Percentiles rank a stretch among this genome's conserved stretches.
Evolutionary conservation across 1,139 yeast species (phyloP).

Genomic region (Saccharomyces hybrid): DNA sequence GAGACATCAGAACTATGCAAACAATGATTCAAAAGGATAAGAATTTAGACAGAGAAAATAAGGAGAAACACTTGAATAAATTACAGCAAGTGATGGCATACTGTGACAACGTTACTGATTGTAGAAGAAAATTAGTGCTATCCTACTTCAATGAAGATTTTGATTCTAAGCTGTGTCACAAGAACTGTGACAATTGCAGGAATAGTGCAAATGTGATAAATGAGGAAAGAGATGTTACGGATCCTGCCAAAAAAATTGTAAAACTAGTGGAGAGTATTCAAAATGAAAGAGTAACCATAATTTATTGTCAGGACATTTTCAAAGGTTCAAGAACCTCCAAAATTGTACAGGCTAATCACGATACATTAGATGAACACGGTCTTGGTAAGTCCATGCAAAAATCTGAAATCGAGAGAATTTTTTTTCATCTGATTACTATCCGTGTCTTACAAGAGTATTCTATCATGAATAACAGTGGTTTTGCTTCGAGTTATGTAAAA

Average conservation of each 20-base stretch:
- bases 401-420: slow-evolving; percentile 70
- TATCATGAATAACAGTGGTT: slow-evolving; percentile 65
- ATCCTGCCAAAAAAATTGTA: slow-evolving; percentile 52
- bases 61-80: slow-evolving; percentile 71
- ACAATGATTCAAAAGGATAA: slow-evolving; percentile 71
- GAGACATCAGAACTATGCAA: slow-evolving; percentile 69
- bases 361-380: slow-evolving; percentile 56
- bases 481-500: slow-evolving; percentile 67
- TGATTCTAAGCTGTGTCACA: slow-evolving; percentile 55
- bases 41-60: slow-evolving; percentile 54
- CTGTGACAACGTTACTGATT: slow-evolving; percentile 85
- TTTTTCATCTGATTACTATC: slow-evolving; percentile 65
- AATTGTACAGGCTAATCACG: slow-evolving; percentile 57
- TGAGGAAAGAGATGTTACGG: slow-evolving; percentile 62
- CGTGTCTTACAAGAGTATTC: slow-evolving; percentile 68
- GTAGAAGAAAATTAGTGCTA: slow-evolving; percentile 80
- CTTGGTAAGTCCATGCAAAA: slow-evolving; percentile 55
- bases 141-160: slow-evolving; percentile 85
- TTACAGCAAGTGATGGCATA: slow-evolving; percentile 80
- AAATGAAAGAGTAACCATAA: slow-evolving; percentile 57
- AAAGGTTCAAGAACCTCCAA: slow-evolving; percentile 65
- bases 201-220: slow-evolving; percentile 41
- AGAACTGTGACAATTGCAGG: slow-evolving; percentile 80
- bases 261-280: slow-evolving; percentile 52
- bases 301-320: slow-evolving; percentile 76